These are phyloP conservation scores for Mortierella sp. DNA, from an alignment of 371 early-diverging fungal species.

Conservation along the genomic window DNA sequence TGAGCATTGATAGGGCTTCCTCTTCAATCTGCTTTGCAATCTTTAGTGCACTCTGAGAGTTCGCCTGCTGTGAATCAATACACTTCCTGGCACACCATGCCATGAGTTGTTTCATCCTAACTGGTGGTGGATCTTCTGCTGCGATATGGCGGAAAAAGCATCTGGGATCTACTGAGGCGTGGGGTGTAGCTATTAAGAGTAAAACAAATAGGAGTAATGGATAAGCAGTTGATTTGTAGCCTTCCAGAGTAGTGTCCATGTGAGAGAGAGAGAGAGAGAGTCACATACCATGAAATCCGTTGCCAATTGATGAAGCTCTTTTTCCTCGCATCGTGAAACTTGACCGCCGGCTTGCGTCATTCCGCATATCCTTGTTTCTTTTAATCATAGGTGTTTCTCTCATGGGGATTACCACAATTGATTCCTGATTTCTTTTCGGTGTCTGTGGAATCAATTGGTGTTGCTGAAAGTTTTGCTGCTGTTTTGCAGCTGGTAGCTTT, in stretches of 20 bases:
- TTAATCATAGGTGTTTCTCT: slow-evolving; percentile 67
- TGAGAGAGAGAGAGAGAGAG: no score
- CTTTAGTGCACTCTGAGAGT: slow-evolving; percentile 32
- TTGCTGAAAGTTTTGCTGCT: slow-evolving; percentile 10
- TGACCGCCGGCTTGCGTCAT: slow-evolving; percentile 67
- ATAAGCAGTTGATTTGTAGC: neutral
- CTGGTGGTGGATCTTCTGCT: slow-evolving; percentile 74
- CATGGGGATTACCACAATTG: slow-evolving; percentile 52
- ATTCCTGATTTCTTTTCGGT: slow-evolving; percentile 25
- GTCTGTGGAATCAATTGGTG: slow-evolving; percentile 19
- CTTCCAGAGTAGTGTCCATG: no score
- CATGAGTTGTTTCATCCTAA: slow-evolving; percentile 77
- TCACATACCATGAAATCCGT: slow-evolving; percentile 62
- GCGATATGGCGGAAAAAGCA: slow-evolving; percentile 78
- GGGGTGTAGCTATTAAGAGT: slow-evolving; percentile 65
- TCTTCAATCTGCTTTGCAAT: slow-evolving; percentile 60
- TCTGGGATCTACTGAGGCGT: slow-evolving; percentile 63
- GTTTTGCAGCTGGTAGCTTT: neutral
- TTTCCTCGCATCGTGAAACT: slow-evolving; percentile 78
- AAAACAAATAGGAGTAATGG: neutral
- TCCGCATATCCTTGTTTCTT: slow-evolving; percentile 61
- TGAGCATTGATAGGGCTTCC: slow-evolving; percentile 60
- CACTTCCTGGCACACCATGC: slow-evolving; percentile 68
- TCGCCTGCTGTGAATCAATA: slow-evolving; percentile 40
- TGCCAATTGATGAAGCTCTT: slow-evolving; percentile 70